Evolutionary conservation across 495 filamentous ascomycete species (phyloP).

Genomic region (Elaphomyces granulatus): DNA sequence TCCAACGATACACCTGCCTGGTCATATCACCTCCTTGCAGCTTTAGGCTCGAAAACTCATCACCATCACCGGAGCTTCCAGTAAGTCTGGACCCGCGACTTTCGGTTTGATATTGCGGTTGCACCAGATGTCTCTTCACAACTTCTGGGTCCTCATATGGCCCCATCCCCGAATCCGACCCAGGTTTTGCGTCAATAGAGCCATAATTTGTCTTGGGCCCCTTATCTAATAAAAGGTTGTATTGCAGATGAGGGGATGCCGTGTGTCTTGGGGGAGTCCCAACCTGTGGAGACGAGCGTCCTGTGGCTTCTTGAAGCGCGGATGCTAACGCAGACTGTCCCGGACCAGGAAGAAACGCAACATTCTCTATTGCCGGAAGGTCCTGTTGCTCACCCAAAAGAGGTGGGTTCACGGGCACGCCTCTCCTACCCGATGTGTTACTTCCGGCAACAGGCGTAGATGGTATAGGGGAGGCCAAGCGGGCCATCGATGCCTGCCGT

Average conservation of each 20-base stretch:
- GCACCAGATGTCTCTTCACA: slow-evolving; percentile 67
- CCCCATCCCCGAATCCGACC: slow-evolving; percentile 16
- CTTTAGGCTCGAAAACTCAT: slow-evolving; percentile 84
- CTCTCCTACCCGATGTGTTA: slow-evolving; percentile 21
- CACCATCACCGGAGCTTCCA: slow-evolving; percentile 41
- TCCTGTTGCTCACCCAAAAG: slow-evolving; percentile 10
- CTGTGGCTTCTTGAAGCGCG: slow-evolving; percentile 51
- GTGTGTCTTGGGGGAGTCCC: slow-evolving; percentile 41
- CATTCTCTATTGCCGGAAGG: slow-evolving; percentile 22
- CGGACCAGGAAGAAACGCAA: slow-evolving; percentile 41
- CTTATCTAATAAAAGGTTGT: slow-evolving; percentile 30
- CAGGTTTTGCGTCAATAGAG: slow-evolving; percentile 53
- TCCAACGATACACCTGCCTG: slow-evolving; percentile 86
- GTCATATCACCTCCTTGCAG: slow-evolving; percentile 92
- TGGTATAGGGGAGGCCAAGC: slow-evolving; percentile 55
- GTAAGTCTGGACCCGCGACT: slow-evolving; percentile 27
- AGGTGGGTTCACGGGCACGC: not conserved
- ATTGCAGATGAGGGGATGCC: slow-evolving; percentile 37
- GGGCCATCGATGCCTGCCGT: slow-evolving; percentile 54
- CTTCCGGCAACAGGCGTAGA: slow-evolving; percentile 34
- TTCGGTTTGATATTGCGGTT: slow-evolving; percentile 37
- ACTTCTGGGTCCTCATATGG: slow-evolving; percentile 70
- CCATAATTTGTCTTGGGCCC: slow-evolving; percentile 55
- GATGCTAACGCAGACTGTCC: slow-evolving; percentile 66
- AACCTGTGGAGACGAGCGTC: slow-evolving; percentile 33